Conservation (phyloP, 2,329 filamentous ascomycete species). For the Sarocladium brachiariae region DNA sequence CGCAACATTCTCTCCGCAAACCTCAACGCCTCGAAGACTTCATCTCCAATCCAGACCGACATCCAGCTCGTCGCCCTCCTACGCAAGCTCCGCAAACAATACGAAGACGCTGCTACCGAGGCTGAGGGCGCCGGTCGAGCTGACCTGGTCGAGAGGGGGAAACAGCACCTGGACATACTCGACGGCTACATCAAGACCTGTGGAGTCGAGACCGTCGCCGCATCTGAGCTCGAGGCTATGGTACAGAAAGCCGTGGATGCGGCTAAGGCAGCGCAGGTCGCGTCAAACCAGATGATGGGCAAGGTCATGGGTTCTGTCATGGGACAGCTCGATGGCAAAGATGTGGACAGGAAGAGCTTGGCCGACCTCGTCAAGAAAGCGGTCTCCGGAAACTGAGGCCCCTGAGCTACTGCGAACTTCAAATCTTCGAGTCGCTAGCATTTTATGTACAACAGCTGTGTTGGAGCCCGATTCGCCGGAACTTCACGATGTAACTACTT, state of each 20-base stretch:
- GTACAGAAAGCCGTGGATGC: slow-evolving; percentile 46
- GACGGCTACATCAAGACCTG: slow-evolving; percentile 57
- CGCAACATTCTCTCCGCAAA: slow-evolving; percentile 62
- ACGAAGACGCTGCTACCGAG: slow-evolving; percentile 54
- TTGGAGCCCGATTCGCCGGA: not conserved
- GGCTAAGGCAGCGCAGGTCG: slow-evolving; percentile 38
- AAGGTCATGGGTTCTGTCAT: slow-evolving; percentile 57
- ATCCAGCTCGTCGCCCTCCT: slow-evolving; percentile 62
- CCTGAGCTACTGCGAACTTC: slow-evolving; percentile 15
- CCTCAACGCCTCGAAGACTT: slow-evolving; percentile 69
- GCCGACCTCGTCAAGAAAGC: slow-evolving; percentile 53
- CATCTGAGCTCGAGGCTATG: slow-evolving; percentile 49
- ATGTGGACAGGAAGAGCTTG: slow-evolving; percentile 56
- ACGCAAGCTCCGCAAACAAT: slow-evolving; percentile 52
- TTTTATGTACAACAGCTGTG: slow-evolving; percentile 18
- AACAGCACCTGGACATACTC: slow-evolving; percentile 56
- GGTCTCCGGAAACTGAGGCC: slow-evolving; percentile 9
- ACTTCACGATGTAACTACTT: not conserved
- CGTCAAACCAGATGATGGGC: slow-evolving; percentile 44
- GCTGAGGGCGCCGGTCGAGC: slow-evolving; percentile 56
- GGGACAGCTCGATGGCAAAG: slow-evolving; percentile 52
- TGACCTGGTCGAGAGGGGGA: slow-evolving; percentile 66
- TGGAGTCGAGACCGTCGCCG: slow-evolving; percentile 50
- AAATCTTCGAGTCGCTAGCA: too few relatives aligned
- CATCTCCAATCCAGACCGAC: slow-evolving; percentile 62